A percentile compares a stretch with the other conserved stretches of the same genome.
Evolutionary conservation across 805 yeast genomes (phyloP).

Genomic region (Candida pseudofarinosa): DNA sequence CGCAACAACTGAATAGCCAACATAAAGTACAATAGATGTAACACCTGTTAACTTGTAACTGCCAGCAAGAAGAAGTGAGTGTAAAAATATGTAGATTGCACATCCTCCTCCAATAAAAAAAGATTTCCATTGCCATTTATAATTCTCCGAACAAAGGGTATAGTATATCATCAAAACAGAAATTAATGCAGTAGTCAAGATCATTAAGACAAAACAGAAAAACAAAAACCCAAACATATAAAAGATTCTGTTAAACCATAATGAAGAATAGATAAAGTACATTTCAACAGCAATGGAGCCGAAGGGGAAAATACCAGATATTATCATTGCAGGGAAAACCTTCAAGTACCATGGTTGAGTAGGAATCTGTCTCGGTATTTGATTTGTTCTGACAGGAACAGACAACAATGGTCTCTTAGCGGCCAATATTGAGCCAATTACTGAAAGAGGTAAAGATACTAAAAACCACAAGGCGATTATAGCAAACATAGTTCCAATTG

Average conservation of each 20-base stretch:
- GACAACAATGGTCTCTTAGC: slow-evolving; percentile 54
- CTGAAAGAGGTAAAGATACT: slow-evolving; percentile 79
- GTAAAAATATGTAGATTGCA: slow-evolving; percentile 76
- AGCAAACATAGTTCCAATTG: slow-evolving; percentile 82
- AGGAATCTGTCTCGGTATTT: slow-evolving; percentile 95
- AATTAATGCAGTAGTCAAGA: slow-evolving; percentile 74
- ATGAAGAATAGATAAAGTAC: slow-evolving; percentile 83
- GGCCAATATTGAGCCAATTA: slow-evolving; percentile 77
- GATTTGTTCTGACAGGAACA: slow-evolving; percentile 87
- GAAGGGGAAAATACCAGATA: slow-evolving; percentile 91
- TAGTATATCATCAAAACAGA: slow-evolving; percentile 79
- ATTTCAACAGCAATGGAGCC: slow-evolving; percentile 93
- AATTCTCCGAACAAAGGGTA: slow-evolving; percentile 84
- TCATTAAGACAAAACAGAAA: slow-evolving; percentile 80
- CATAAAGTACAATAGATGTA: slow-evolving; percentile 70
- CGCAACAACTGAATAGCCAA: slow-evolving; percentile 76
- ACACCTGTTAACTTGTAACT: slow-evolving; percentile 64
- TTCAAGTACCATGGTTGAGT: slow-evolving; percentile 80
- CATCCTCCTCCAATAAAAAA: slow-evolving; percentile 86
- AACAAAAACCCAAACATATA: slow-evolving; percentile 97
- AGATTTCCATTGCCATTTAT: slow-evolving; percentile 97
- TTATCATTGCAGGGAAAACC: slow-evolving; percentile 59
- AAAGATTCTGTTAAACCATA: slow-evolving; percentile 91
- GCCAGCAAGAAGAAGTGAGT: slow-evolving; percentile 70
- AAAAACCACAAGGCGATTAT: slow-evolving; percentile 80